Evolutionary conservation across 139 green algal genomes (phyloP).

Genomic region (Chlorella vulgaris): DNA sequence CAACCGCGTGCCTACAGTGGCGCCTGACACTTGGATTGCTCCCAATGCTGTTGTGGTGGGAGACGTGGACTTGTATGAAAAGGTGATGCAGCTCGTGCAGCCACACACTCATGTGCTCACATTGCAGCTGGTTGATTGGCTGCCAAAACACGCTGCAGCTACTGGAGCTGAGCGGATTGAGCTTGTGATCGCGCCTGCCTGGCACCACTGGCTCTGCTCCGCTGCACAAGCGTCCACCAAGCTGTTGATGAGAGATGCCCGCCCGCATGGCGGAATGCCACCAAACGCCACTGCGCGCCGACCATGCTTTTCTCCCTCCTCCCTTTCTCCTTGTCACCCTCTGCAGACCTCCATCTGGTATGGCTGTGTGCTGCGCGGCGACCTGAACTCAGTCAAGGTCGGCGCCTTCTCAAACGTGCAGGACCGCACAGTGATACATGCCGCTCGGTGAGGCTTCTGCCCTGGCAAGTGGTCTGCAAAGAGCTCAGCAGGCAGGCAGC

Average conservation of each 20-base stretch:
- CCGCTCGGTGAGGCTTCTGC: conserved; percentile 63
- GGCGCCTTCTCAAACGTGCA: conserved; percentile 72
- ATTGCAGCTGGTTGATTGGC: not conserved
- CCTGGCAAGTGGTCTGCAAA: not conserved
- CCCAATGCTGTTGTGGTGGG: conserved; percentile 85
- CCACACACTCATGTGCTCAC: too few species aligned
- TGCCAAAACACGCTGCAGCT: too few species aligned
- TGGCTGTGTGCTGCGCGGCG: conserved; percentile 81
- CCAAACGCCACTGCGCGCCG: too few species aligned
- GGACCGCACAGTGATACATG: conserved; percentile 88
- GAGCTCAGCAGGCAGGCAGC: not conserved
- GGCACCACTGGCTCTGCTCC: too few species aligned
- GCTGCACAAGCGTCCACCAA: too few species aligned
- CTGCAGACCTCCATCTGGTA: conserved; percentile 85
- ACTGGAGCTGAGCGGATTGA: too few species aligned
- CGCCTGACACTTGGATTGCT: conserved; percentile 78
- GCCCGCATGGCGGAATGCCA: too few species aligned
- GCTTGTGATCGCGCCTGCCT: too few species aligned
- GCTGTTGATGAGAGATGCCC: too few species aligned
- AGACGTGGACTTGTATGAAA: conserved; percentile 87
- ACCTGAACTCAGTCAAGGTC: conserved; percentile 87
- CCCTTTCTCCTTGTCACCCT: not conserved
- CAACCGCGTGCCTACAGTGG: conserved; percentile 65
- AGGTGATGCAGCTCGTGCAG: conserved; percentile 44
- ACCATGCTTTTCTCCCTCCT: not conserved